A percentile compares a stretch with the other conserved stretches of the same genome.
Evolutionary conservation across 257 asterid genomes (phyloP).

Genomic region (Solanum arcanum): DNA sequence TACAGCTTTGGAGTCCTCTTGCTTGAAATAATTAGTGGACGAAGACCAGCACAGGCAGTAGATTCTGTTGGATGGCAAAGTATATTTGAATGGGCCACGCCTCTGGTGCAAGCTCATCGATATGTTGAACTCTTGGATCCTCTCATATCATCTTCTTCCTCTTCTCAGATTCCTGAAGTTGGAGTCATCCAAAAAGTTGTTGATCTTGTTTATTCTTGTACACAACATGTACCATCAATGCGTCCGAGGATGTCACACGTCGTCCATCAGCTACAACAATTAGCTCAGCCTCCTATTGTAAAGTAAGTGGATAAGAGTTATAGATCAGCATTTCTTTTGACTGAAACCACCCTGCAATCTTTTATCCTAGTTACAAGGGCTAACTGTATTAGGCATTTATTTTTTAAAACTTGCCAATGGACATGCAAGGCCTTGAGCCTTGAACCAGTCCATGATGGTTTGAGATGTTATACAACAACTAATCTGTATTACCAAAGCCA

Average conservation of each 20-base stretch:
- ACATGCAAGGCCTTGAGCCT: neutral
- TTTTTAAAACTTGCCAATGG: neutral
- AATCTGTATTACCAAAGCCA: neutral
- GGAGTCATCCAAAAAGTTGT: constrained; percentile 80
- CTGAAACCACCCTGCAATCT: neutral
- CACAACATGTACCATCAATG: constrained; percentile 96
- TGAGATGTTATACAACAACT: neutral
- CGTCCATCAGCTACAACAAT: constrained; percentile 92
- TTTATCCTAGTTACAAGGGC: neutral
- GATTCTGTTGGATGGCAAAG: constrained; percentile 98
- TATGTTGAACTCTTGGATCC: constrained; percentile 88
- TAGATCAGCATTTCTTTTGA: neutral
- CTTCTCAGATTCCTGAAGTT: constrained; percentile 69
- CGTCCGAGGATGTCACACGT: constrained; percentile 98
- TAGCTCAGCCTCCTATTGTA: constrained; percentile 45
- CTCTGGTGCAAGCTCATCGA: constrained; percentile 80
- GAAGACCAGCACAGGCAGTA: constrained; percentile 92
- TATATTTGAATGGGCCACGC: constrained; percentile 99
- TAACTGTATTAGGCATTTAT: neutral
- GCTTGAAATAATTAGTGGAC: constrained; percentile 88
- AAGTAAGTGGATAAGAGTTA: constrained; percentile 18
- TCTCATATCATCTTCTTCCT: constrained; percentile 52
- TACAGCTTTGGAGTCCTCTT: constrained; percentile 96
- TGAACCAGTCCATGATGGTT: neutral
- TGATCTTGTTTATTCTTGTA: constrained; percentile 94